Conservation (phyloP, 2,329 filamentous ascomycete genomes). For the Didymella sp. region DNA sequence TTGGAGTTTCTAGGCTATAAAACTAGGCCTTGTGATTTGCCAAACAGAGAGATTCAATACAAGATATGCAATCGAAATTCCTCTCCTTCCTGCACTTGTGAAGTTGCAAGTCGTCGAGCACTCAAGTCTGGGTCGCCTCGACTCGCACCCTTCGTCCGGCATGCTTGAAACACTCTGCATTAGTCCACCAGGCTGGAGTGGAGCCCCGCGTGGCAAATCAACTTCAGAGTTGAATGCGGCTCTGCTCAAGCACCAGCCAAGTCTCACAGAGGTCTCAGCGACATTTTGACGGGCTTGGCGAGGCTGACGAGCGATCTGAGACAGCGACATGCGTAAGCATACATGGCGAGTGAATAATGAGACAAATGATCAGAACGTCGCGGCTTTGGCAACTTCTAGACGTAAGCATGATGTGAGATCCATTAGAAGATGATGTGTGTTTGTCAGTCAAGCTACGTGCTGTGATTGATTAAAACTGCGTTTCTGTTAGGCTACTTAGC, state of each 20-base stretch:
- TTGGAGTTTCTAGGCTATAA: slow-evolving; percentile 4
- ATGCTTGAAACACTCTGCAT: neutral
- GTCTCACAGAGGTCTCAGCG: slow-evolving; percentile 33
- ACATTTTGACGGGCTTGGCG: slow-evolving; percentile 28
- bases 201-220: slow-evolving; percentile 7
- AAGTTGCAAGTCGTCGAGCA: neutral
- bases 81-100: neutral
- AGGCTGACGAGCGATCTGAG: slow-evolving; percentile 4
- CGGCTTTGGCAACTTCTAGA: neutral
- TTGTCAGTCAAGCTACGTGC: too few relatives aligned
- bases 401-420: too few relatives aligned
- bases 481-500: too few relatives aligned
- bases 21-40: slow-evolving; percentile 1
- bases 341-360: slow-evolving; percentile 5
- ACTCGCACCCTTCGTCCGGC: slow-evolving; percentile 8
- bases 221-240: neutral
- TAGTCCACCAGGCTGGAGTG: neutral
- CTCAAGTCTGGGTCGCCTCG: slow-evolving; percentile 4
- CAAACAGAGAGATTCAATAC: slow-evolving; percentile 7
- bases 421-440: too few relatives aligned
- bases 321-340: slow-evolving; percentile 5
- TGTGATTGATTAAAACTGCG: too few relatives aligned
- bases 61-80: slow-evolving; percentile 1
- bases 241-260: slow-evolving; percentile 25
- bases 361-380: slow-evolving; percentile 11